phyloP scores from a whole-genome alignment of 805 yeast species.

The Teunomyces kruisii region DNA sequence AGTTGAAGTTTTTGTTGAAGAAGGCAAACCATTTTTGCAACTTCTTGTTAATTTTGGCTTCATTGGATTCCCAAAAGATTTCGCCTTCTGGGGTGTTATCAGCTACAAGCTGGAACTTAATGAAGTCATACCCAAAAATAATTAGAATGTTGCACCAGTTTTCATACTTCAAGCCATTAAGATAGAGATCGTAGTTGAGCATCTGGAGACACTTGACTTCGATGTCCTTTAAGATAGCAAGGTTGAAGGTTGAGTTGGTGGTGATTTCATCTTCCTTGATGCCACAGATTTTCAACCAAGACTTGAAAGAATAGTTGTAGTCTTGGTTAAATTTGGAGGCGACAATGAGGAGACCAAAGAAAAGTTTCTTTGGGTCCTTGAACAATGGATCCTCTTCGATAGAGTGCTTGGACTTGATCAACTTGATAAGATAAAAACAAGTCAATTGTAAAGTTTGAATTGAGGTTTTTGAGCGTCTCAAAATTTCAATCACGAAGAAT shows the following conservation, averaged over 20 bases:
- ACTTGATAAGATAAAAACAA: constrained; percentile 58
- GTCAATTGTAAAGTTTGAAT: constrained; percentile 64
- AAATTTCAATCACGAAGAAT: constrained; percentile 40
- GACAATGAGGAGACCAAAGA: constrained; percentile 66
- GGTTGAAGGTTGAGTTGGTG: constrained; percentile 30
- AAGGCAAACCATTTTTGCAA: constrained; percentile 29
- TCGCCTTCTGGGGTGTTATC: constrained; percentile 13
- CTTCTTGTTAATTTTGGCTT: constrained; percentile 17
- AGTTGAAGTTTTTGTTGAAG: constrained; percentile 20
- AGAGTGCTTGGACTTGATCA: constrained; percentile 25
- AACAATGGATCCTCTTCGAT: constrained; percentile 10
- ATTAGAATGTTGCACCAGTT: constrained; percentile 45
- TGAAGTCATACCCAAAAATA: constrained; percentile 45
- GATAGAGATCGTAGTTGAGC: constrained; percentile 57
- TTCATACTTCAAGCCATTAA: constrained; percentile 49
- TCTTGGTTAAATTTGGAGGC: constrained; percentile 76
- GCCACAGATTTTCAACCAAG: constrained; percentile 79
- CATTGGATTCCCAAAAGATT: constrained; percentile 26
- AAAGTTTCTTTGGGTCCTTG: constrained; percentile 62
- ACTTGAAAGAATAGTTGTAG: constrained; percentile 61
- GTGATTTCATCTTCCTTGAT: constrained; percentile 23
- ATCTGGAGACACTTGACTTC: constrained; percentile 55
- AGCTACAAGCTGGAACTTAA: constrained; percentile 31
- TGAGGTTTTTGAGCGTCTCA: constrained; percentile 57
- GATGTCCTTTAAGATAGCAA: constrained; percentile 47